Base-by-base conservation (phyloP, 495 filamentous ascomycete genomes). In the Immersiella caudata region DNA sequence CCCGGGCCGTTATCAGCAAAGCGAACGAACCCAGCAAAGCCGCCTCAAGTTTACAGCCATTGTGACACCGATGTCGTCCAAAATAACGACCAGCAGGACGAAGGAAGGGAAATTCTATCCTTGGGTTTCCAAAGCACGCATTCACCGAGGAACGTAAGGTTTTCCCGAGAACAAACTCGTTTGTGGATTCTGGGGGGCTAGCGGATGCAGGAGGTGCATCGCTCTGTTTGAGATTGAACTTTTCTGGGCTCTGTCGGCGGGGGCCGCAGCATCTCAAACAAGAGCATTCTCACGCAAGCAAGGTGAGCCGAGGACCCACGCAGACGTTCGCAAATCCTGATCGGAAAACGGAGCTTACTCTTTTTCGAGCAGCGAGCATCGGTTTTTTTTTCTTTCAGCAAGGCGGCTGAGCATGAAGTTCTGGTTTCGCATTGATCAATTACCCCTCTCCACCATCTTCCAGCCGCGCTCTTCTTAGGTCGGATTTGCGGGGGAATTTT, bases 381-480 rank as follows among this genome's bases (percentile, higher is more conserved):
- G 60, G 21, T 14, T 46, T 24, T 46, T 22, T 36, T 61, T 46
- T 14, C 22, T 25, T 20, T 62, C 20, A 26, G 2, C 9, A 25
- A 9, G 57, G 26, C 57, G 57, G 57, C 57, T 60, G 60, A 62
- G 60, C 54, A 57, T 50, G 35, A 25, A 1, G 20, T 11, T 62
- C 9, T 27, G 11, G 60, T 62, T 62, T 62, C 60, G 60, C 8
- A 50, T 62, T 62, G 60, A 62, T 62, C 35, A 33, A 4, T 49
- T 62, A 60, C 60, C 60, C 60, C 60, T 62, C 60, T 35, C 25
- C 21, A 35, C n/a, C 60, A n/a, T 50, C 35, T 21, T 62, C 29
- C 29, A 3, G 20, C 35, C 33, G 20, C 18, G 14, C 24, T 18
- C 14, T 50, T 21, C 33, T 18, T 12, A 50, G 36, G 7, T 62